Conservation (phyloP, 306 rosid genomes). For the Vicia faba region DNA sequence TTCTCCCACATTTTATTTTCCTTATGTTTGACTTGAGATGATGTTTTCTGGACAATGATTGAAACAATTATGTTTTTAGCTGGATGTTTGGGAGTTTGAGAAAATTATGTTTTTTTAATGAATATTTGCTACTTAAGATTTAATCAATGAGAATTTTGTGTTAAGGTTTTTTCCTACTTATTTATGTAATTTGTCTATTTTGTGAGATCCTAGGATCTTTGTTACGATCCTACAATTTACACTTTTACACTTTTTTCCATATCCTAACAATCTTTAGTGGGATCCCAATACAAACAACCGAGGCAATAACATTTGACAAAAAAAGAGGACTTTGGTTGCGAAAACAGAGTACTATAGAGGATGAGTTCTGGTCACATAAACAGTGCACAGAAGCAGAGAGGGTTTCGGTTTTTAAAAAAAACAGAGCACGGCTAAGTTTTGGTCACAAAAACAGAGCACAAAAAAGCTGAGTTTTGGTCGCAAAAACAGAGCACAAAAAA, state of each 20-base stretch:
- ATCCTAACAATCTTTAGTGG: background rate
- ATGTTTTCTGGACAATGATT: no score
- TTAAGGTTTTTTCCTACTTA: background rate
- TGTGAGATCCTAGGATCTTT: background rate
- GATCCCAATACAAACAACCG: background rate
- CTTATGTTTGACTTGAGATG: no score
- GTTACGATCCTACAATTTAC: background rate
- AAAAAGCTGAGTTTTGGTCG: background rate
- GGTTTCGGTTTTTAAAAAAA: background rate
- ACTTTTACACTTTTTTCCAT: no score
- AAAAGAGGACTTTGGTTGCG: background rate
- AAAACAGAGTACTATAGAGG: background rate
- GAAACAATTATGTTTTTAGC: no score
- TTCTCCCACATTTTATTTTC: no score
- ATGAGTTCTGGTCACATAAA: background rate
- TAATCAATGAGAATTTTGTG: no score
- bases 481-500: background rate
- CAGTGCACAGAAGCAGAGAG: background rate
- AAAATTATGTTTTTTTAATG: no score
- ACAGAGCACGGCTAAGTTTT: background rate
- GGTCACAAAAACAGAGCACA: background rate
- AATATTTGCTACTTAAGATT: background rate
- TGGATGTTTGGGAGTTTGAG: background rate
- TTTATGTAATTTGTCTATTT: no score
- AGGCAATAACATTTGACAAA: no score